Percentiles rank a stretch among this genome's conserved stretches.
These are phyloP conservation scores for Sclerotinia nivalis DNA, from an alignment of 2,329 filamentous ascomycete species.

Conservation along the genomic window DNA sequence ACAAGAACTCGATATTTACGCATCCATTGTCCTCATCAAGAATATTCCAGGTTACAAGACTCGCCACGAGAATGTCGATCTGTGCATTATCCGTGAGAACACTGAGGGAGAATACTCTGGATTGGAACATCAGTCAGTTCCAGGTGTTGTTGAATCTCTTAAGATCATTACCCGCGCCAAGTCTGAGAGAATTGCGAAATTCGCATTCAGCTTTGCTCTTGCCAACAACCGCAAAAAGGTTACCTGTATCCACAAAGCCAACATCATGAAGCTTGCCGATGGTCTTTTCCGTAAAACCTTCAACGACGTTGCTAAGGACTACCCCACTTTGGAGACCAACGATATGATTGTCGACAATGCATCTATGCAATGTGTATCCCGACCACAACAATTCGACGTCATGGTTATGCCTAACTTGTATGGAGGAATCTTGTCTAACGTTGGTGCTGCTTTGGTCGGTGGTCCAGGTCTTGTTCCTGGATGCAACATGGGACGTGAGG, in stretches of 20 bases:
- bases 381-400: slow-evolving; percentile 97
- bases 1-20: slow-evolving; percentile 99
- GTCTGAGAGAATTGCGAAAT: slow-evolving; percentile 98
- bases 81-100: slow-evolving; percentile 99
- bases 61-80: slow-evolving; percentile 93
- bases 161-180: slow-evolving; percentile 99
- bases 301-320: slow-evolving; percentile 89
- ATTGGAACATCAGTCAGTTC: slow-evolving; percentile 96
- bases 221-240: slow-evolving; percentile 99
- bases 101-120: slow-evolving; percentile 99
- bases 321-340: slow-evolving; percentile 91
- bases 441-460: slow-evolving; percentile 93
- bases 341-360: slow-evolving; percentile 99
- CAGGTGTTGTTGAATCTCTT: slow-evolving; percentile 95
- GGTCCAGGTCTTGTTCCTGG: slow-evolving; percentile 96
- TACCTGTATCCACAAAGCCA: slow-evolving; percentile 99
- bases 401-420: slow-evolving; percentile 99
- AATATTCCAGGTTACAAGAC: slow-evolving; percentile 99
- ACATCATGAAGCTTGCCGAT: slow-evolving; percentile 99
- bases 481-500: slow-evolving; percentile 99
- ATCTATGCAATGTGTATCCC: slow-evolving; percentile 97
- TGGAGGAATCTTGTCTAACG: slow-evolving; percentile 98
- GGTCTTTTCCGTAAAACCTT: slow-evolving; percentile 98
- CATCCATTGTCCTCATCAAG: slow-evolving; percentile 96
- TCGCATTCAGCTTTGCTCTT: slow-evolving; percentile 95